Base-by-base conservation (phyloP, 306 rosid species). In the Lupinus albus region DNA sequence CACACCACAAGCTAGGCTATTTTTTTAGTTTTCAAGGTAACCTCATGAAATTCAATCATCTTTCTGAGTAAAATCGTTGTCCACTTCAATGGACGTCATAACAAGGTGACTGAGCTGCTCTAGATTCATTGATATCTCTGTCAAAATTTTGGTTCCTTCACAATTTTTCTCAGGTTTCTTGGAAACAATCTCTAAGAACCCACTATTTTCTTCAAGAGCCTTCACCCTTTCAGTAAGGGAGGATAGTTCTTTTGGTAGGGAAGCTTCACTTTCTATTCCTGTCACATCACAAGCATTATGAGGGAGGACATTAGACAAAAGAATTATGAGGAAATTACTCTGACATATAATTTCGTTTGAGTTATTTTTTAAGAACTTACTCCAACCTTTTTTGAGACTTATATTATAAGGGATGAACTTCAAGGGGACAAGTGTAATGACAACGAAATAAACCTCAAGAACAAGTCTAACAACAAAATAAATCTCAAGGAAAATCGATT, bases 181-280 rank as follows among this genome's bases (percentile, higher is more conserved):
- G 32, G 82, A 59, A 49, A 75, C 84, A 59, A 78, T 48, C 45
- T 85, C 80, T 46, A 80, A 44, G 74, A 76, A 65, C 11, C 79
- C 81, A 20, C 61, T 67, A 46, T 79, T 84, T 39, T 79, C 76
- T 83, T 88, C 81, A 57, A 79, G 87, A 45, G 69, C 90, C 83
- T 72, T 85, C 82, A 79, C 78, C 41, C 72, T 81, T 20, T 81
- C 79, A 61, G 78, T 17, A 28, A 88, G 82, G 51, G 71, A 82
- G 21, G 74, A 81, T 57, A 81, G 59, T 21, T 77, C 48, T 53
- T 46, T 76, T 18, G 68, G 35, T 21, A 78, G 63, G 46, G 64
- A 35, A 41, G 62, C 30, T 73, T 72, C 80, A 1, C 80, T 71
- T 81, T 56, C 84, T 64, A 75, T 76, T 76, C 84, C 87, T 82